These are phyloP conservation scores for Pleurotus tuber-regium DNA, from an alignment of 768 basidiomycete species.

Conservation along the genomic window DNA sequence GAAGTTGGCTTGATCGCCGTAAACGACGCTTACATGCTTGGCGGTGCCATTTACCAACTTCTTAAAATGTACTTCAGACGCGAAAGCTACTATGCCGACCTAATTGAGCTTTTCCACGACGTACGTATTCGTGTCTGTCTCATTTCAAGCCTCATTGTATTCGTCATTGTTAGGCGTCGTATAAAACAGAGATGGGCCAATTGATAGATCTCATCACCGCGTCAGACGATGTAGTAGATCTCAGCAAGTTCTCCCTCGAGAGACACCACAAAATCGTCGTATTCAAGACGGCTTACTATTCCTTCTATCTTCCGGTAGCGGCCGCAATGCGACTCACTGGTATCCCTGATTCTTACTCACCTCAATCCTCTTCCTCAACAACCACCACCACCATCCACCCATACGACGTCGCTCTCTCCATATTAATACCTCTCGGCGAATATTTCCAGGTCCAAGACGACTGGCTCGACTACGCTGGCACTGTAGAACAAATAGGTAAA, in stretches of 20 bases:
- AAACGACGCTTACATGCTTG: slow-evolving; percentile 96
- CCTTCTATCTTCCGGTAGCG: slow-evolving; percentile 98
- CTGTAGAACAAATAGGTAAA: slow-evolving; percentile 91
- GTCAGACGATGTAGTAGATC: slow-evolving; percentile 83
- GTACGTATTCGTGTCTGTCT: not conserved
- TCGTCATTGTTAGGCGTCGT: slow-evolving; percentile 48
- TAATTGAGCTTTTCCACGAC: slow-evolving; percentile 90
- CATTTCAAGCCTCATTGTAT: too few species aligned
- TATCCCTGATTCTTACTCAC: slow-evolving; percentile 49
- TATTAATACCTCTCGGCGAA: slow-evolving; percentile 89
- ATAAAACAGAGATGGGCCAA: slow-evolving; percentile 94
- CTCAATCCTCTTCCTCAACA: slow-evolving; percentile 17
- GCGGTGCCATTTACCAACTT: slow-evolving; percentile 86
- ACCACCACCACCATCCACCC: slow-evolving; percentile 37
- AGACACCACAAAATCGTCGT: slow-evolving; percentile 89
- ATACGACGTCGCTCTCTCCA: slow-evolving; percentile 71
- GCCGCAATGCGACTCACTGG: slow-evolving; percentile 80
- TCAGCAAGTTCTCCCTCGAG: slow-evolving; percentile 83
- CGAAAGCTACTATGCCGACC: slow-evolving; percentile 79
- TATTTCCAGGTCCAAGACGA: slow-evolving; percentile 99
- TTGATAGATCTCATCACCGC: slow-evolving; percentile 94
- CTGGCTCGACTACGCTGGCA: slow-evolving; percentile 90
- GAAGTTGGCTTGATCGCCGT: slow-evolving; percentile 83
- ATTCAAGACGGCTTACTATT: slow-evolving; percentile 97
- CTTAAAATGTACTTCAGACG: slow-evolving; percentile 81